These are phyloP conservation scores for Trametes sp. DNA, from an alignment of 1,284 basidiomycete genomes.

Conservation along the genomic window DNA sequence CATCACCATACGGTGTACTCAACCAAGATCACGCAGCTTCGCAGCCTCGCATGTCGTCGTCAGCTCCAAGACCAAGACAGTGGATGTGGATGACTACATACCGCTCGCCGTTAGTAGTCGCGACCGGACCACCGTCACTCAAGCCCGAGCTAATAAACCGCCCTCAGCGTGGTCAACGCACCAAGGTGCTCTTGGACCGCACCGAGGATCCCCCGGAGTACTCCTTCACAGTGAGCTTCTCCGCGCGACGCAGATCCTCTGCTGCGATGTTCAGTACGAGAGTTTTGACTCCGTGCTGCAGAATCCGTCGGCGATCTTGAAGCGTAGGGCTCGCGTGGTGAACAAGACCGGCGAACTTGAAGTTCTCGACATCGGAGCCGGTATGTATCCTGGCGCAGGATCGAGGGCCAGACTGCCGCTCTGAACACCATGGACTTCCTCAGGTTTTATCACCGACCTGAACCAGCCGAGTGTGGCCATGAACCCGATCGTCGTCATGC, in stretches of 20 bases:
- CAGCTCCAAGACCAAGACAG: no score
- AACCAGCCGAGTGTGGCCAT: constrained; percentile 14
- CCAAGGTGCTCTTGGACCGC: constrained; percentile 1
- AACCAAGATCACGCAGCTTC: no score
- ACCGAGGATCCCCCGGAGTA: constrained; percentile 2
- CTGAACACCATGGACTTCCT: background rate
- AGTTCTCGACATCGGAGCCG: constrained; percentile 11
- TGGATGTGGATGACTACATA: background rate
- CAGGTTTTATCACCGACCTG: constrained; percentile 17
- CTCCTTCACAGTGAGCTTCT: constrained; percentile 3
- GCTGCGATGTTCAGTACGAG: background rate
- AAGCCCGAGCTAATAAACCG: no score
- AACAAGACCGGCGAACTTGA: constrained; percentile 11
- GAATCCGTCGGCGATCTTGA: background rate
- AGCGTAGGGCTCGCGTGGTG: background rate
- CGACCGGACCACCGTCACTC: background rate
- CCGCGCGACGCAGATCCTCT: background rate
- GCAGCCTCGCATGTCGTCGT: no score
- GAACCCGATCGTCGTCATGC: constrained; percentile 8
- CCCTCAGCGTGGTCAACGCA: background rate
- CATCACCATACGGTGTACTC: no score
- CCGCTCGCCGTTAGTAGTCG: background rate
- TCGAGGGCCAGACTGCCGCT: no score
- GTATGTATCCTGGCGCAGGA: background rate
- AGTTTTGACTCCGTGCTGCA: background rate